Percentiles rank a stretch among this genome's conserved stretches.
Evolutionary conservation across 2,329 filamentous ascomycete species (phyloP).

Genomic region (Cadophora luteo-olivacea): DNA sequence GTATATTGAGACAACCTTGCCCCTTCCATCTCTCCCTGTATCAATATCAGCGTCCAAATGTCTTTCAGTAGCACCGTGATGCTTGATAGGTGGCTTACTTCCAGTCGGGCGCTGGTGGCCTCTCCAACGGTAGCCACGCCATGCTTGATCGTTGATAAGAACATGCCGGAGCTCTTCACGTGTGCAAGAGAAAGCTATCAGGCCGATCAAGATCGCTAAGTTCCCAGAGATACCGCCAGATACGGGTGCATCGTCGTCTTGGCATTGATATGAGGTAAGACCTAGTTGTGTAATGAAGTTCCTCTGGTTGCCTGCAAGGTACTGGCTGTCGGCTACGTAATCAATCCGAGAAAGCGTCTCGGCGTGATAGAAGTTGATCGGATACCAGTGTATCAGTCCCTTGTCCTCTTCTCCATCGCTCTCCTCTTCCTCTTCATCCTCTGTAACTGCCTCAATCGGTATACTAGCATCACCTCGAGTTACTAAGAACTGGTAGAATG

Average conservation of each 20-base stretch:
- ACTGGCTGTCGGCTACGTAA: conserved; percentile 10
- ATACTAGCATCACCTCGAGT: conserved; percentile 25
- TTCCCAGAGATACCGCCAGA: conserved; percentile 34
- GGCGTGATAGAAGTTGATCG: conserved; percentile 29
- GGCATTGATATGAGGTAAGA: conserved; percentile 23
- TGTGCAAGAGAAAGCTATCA: conserved; percentile 39
- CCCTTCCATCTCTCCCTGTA: conserved; percentile 30
- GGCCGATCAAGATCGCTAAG: conserved; percentile 34
- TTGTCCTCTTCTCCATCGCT: not conserved
- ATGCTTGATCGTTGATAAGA: conserved; percentile 29
- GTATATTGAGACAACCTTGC: conserved; percentile 38
- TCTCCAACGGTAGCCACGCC: conserved; percentile 30
- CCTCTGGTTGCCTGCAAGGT: conserved; percentile 25
- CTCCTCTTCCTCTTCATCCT: too few species aligned
- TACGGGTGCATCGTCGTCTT: not conserved
- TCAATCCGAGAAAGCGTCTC: conserved; percentile 24
- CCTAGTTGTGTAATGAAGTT: conserved; percentile 33
- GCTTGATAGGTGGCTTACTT: conserved; percentile 26
- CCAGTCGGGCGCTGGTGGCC: conserved; percentile 28
- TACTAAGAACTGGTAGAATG: conserved; percentile 27
- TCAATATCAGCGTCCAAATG: not conserved
- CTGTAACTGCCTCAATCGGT: too few species aligned
- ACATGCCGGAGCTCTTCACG: conserved; percentile 21
- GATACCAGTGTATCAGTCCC: conserved; percentile 25
- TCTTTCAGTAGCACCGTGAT: not conserved